Conservation (phyloP, 352 stramenopile genomes). For the Pythium angustatum region DNA sequence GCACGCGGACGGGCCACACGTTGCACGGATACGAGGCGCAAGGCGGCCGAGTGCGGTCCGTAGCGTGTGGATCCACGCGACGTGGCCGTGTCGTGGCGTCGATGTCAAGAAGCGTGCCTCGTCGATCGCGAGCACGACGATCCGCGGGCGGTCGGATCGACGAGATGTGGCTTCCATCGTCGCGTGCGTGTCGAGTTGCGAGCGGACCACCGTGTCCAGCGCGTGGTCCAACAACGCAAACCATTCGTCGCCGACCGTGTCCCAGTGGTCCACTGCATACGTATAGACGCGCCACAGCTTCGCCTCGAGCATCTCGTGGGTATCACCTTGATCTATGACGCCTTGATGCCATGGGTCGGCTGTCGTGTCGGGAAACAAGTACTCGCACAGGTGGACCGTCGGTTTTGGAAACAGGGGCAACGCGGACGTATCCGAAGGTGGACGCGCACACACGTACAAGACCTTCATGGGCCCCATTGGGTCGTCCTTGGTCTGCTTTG, state of each 20-base stretch:
- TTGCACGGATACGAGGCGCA: neutral
- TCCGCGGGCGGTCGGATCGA: neutral
- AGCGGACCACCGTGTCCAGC: neutral
- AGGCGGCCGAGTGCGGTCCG: neutral
- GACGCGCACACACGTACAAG: neutral
- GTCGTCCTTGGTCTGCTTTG: neutral
- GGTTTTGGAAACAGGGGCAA: too few relatives aligned
- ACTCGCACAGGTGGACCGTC: too few relatives aligned
- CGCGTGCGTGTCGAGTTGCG: neutral
- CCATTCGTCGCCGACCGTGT: neutral
- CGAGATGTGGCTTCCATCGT: neutral
- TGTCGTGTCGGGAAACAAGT: too few relatives aligned
- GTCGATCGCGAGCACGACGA: neutral
- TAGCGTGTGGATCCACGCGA: neutral
- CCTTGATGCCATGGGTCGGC: too few relatives aligned
- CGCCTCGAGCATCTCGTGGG: neutral
- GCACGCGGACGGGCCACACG: neutral
- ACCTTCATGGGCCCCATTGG: neutral
- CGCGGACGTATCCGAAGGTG: too few relatives aligned
- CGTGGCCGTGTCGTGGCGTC: too few relatives aligned
- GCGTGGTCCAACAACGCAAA: neutral
- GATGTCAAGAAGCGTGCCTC: neutral
- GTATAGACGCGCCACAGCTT: neutral
- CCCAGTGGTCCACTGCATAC: neutral
- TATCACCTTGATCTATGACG: too few relatives aligned